phyloP scores from a whole-genome alignment of 2,329 filamentous ascomycete genomes.

The Colletotrichum karsti region DNA sequence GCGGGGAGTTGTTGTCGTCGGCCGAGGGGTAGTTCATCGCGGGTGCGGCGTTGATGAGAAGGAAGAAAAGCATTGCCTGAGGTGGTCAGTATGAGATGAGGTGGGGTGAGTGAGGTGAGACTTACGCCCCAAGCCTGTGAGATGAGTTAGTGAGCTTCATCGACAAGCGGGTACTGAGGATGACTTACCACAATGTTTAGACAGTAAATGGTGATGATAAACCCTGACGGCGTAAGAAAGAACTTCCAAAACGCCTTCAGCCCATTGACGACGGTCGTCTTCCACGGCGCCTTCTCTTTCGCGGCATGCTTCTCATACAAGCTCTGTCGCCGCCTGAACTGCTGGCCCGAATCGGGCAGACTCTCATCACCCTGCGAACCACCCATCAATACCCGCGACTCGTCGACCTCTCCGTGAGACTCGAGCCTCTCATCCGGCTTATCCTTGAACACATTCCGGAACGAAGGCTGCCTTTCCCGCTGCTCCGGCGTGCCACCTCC shows the following conservation, averaged over 20 bases:
- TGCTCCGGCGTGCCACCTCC: constrained; percentile 24
- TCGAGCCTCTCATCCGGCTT: not conserved
- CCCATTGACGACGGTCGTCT: constrained; percentile 34
- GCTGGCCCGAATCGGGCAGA: not conserved
- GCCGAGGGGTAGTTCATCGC: constrained; percentile 31
- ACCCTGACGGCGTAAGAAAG: constrained; percentile 36
- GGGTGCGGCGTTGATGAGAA: constrained; percentile 35
- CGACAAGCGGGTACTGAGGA: not conserved
- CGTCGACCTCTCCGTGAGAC: not conserved
- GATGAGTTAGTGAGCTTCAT: not conserved
- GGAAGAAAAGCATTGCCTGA: constrained; percentile 40
- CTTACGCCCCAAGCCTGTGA: constrained; percentile 36
- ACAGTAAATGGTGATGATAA: constrained; percentile 39
- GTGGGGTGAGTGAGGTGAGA: not conserved
- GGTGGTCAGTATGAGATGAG: not conserved
- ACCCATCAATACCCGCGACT: not conserved
- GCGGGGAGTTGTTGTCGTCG: constrained; percentile 29
- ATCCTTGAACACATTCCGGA: not conserved
- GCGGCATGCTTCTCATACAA: constrained; percentile 32
- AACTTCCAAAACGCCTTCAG: constrained; percentile 39
- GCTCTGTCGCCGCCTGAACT: constrained; percentile 30
- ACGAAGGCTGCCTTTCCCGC: not conserved
- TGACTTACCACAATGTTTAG: constrained; percentile 38
- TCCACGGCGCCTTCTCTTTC: constrained; percentile 34
- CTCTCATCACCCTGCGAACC: not conserved